These are phyloP conservation scores for Rhizopogon vulgaris DNA, from an alignment of 768 basidiomycete genomes.

Conservation along the genomic window DNA sequence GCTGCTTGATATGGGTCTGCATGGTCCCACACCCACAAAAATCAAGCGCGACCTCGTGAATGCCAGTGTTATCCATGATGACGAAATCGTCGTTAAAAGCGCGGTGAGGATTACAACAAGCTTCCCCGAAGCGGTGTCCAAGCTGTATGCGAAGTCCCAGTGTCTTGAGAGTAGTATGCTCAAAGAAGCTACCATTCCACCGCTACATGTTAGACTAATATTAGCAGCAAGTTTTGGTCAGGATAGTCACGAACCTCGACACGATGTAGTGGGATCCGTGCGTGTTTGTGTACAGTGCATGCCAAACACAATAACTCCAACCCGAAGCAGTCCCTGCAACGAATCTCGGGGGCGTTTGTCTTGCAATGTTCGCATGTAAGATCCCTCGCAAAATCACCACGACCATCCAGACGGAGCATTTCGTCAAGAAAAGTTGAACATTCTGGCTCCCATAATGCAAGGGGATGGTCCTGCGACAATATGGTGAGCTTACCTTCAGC, in stretches of 20 bases:
- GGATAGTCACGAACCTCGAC: background rate
- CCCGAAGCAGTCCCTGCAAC: background rate
- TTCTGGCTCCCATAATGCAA: background rate
- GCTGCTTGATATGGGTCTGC: constrained; percentile 5
- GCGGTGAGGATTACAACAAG: constrained; percentile 7
- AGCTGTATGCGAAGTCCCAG: constrained; percentile 18
- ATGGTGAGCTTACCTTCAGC: no score
- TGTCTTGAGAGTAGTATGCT: constrained; percentile 8
- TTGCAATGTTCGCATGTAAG: background rate
- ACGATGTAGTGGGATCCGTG: background rate
- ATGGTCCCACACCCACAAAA: background rate
- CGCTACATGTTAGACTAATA: constrained; percentile 1
- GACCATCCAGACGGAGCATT: background rate
- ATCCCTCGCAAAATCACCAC: background rate
- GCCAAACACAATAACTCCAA: background rate
- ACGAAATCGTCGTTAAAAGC: constrained; percentile 11
- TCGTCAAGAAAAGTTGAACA: background rate
- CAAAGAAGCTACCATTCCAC: constrained; percentile 16
- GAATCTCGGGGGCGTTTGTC: background rate
- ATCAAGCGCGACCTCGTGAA: background rate
- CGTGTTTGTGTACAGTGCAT: background rate
- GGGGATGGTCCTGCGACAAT: background rate
- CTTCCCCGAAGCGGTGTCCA: constrained; percentile 10
- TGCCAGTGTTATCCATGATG: constrained; percentile 11
- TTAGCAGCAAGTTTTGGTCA: background rate